A percentile compares a stretch with the other conserved stretches of the same genome.
These are phyloP conservation scores for Noccaea bulbosa DNA, from an alignment of 345 rosid species.

Conservation along the genomic window DNA sequence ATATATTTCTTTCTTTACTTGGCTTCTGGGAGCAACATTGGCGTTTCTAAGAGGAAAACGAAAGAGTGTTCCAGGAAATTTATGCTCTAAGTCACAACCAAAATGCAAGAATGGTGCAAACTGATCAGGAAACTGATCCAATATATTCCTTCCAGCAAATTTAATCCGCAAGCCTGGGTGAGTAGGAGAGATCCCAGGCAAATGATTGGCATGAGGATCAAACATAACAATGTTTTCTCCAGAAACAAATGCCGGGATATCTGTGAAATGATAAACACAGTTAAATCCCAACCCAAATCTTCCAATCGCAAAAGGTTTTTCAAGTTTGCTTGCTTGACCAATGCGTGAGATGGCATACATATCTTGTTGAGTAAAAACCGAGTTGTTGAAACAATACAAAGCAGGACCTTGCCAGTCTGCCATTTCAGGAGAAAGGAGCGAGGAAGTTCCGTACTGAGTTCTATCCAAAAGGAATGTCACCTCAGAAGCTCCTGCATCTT, in stretches of 20 bases:
- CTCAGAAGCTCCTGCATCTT: constrained; percentile 97
- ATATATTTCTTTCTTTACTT: constrained; percentile 84
- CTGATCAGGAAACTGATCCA: constrained; percentile 97
- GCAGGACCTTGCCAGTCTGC: constrained; percentile 99
- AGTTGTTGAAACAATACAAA: constrained; percentile 88
- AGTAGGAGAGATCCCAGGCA: constrained; percentile 95
- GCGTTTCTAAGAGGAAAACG: constrained; percentile 93
- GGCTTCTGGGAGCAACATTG: constrained; percentile 73
- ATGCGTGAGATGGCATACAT: constrained; percentile 96
- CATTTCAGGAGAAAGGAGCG: constrained; percentile 98
- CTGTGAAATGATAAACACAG: constrained; percentile 98
- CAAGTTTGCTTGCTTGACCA: constrained; percentile 98
- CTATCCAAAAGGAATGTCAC: constrained; percentile 88
- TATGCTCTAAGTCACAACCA: constrained; percentile 86
- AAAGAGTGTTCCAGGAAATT: constrained; percentile 89
- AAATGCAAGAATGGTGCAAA: constrained; percentile 92
- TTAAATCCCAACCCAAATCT: constrained; percentile 97
- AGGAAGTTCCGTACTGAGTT: constrained; percentile 94
- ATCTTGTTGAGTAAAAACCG: constrained; percentile 93
- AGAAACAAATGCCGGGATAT: constrained; percentile 88
- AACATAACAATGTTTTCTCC: constrained; percentile 97
- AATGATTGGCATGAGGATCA: constrained; percentile 94
- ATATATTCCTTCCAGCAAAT: constrained; percentile 78
- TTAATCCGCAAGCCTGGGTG: constrained; percentile 96
- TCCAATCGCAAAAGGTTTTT: constrained; percentile 94